Base-by-base conservation (phyloP, 2,329 filamentous ascomycete genomes). In the Mycosphaerella arachidis region DNA sequence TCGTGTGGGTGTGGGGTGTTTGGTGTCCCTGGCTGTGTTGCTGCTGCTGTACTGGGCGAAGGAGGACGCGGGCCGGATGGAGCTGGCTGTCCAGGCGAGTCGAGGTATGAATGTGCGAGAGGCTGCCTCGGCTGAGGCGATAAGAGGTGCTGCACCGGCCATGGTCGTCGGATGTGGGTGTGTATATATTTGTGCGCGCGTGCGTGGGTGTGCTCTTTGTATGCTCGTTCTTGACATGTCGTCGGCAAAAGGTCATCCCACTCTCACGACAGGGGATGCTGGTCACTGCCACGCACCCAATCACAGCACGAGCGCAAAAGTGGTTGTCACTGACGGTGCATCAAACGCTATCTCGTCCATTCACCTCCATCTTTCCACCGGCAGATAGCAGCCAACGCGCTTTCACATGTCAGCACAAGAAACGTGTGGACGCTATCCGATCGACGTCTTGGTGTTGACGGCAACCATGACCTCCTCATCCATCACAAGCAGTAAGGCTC, bases 61-160 rank as follows among this genome's bases (percentile, higher is more conserved):
- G 50, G 66, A 51, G 35, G 59, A 56, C 27, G 54, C 43, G 29
- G 70, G 71, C 24, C 67, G 66, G 13, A 71, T 57, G 16, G 66
- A 62, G 55, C 68, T 71, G 10, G 68, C 54, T 18, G 70, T 69
- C 73, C 73, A 75, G 40, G 74, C 72, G 27, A 73, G 66, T 48
- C 68, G 72, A 6, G 75, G 75, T 2, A 76, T 56, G n/a, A 77
- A 65, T 40, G 76, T 73, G 51, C 75, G 75, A 56, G 75, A 72
- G 56, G 76, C 69, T 45, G 68, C 67, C 27, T 68, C 67, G 52
- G 67, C 65, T n/a, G 56, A 31, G 48, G 45, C 40, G 31, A 51
- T 20, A 1, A 48, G 55, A 13, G 56, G 56, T 53, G 56, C 59
- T 8, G 51, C 24, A 24, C 24, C 24, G 24, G 24, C 56, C 62